These are phyloP conservation scores for Monosporascus sp. DNA, from an alignment of 2,329 filamentous ascomycete genomes.

Conservation along the genomic window DNA sequence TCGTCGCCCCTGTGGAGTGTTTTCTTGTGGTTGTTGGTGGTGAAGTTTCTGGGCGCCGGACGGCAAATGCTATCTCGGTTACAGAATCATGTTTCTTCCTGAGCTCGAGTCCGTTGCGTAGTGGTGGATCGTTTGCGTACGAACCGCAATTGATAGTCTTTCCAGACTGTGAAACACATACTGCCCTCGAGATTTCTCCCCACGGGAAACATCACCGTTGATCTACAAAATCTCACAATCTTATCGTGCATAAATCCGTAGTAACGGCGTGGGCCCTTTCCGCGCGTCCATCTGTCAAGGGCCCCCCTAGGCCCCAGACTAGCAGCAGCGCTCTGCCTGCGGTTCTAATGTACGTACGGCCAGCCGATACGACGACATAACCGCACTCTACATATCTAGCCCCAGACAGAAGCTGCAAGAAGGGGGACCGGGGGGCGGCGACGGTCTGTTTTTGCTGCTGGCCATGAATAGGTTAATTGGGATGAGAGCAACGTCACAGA, in stretches of 20 bases:
- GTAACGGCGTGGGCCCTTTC: not conserved
- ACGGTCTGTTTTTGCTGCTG: slow-evolving; percentile 5
- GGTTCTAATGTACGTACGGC: slow-evolving; percentile 1
- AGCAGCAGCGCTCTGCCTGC: not conserved
- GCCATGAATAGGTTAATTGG: slow-evolving; percentile 8
- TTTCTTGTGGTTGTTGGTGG: not conserved
- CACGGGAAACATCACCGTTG: not conserved
- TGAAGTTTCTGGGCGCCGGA: not conserved
- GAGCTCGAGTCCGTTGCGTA: not conserved
- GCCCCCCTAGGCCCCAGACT: not conserved
- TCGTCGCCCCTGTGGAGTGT: not conserved
- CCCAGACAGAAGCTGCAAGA: slow-evolving; percentile 17
- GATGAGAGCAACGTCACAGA: slow-evolving; percentile 8
- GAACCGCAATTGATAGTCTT: not conserved
- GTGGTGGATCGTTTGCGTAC: not conserved
- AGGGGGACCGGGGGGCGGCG: too few species aligned
- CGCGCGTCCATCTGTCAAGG: not conserved
- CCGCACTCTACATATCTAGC: slow-evolving; percentile 30
- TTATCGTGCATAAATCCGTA: not conserved
- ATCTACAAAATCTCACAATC: not conserved
- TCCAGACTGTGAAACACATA: not conserved
- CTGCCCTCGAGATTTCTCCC: not conserved
- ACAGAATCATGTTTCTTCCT: not conserved
- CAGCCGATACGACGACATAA: slow-evolving; percentile 14
- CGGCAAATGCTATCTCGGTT: not conserved